Percentiles rank a stretch among this genome's conserved stretches.
These are phyloP conservation scores for Xylariales sp. DNA, from an alignment of 2,329 filamentous ascomycete genomes.

Conservation along the genomic window DNA sequence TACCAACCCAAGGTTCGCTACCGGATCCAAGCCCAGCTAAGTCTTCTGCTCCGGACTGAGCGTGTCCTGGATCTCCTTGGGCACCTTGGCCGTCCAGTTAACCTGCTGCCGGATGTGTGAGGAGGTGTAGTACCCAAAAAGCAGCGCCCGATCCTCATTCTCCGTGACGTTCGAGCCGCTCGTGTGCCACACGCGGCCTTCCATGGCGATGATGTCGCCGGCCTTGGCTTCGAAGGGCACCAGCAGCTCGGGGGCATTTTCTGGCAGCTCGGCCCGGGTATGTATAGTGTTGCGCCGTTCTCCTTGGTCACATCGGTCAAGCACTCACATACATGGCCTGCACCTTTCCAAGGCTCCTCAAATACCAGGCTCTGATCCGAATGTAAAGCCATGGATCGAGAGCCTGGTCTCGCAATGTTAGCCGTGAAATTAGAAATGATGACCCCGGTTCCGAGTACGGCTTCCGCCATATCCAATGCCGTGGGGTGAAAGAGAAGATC, in stretches of 20 bases:
- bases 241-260: slow-evolving; percentile 20
- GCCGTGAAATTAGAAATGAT: slow-evolving; percentile 29
- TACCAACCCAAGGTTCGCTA: slow-evolving; percentile 11
- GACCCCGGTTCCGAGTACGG: slow-evolving; percentile 22
- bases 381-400: slow-evolving; percentile 24
- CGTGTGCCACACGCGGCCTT: slow-evolving; percentile 28
- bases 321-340: slow-evolving; percentile 19
- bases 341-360: slow-evolving; percentile 25
- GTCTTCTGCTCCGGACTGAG: slow-evolving; percentile 19
- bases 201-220: slow-evolving; percentile 26
- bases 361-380: slow-evolving; percentile 27
- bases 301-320: slow-evolving; percentile 22
- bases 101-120: slow-evolving; percentile 24
- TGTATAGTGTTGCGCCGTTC: slow-evolving; percentile 21
- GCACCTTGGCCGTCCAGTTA: slow-evolving; percentile 25
- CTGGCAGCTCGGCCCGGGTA: slow-evolving; percentile 12
- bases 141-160: slow-evolving; percentile 24
- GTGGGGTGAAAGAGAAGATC: slow-evolving; percentile 16
- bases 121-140: slow-evolving; percentile 27
- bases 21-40: slow-evolving; percentile 18
- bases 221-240: slow-evolving; percentile 25
- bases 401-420: slow-evolving; percentile 28
- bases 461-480: slow-evolving; percentile 21
- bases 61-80: slow-evolving; percentile 19
- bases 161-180: slow-evolving; percentile 24